These are phyloP conservation scores for Aureobasidium mangrovei DNA, from an alignment of 2,329 filamentous ascomycete genomes.

Conservation along the genomic window DNA sequence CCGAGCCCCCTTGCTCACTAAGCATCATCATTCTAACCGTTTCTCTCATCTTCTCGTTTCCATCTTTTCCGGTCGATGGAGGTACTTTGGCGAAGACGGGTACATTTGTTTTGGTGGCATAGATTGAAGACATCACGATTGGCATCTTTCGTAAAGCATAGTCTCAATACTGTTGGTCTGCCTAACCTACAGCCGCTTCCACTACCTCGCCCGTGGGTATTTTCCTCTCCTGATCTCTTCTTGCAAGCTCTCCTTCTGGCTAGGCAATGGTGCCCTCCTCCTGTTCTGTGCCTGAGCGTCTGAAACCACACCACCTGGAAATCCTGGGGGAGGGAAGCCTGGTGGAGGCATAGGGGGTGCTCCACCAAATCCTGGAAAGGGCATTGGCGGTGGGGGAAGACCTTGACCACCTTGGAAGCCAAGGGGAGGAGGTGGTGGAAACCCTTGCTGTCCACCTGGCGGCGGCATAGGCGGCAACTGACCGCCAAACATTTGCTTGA, in stretches of 20 bases:
- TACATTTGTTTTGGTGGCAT: background rate
- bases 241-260: constrained; percentile 72
- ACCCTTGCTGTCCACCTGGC: constrained; percentile 15
- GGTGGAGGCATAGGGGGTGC: constrained; percentile 21
- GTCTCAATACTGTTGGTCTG: background rate
- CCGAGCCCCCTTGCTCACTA: constrained; percentile 1
- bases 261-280: constrained; percentile 62
- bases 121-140: no score
- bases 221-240: constrained; percentile 60
- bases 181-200: background rate
- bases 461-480: constrained; percentile 24
- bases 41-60: background rate
- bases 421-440: constrained; percentile 25
- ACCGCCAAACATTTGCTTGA: constrained; percentile 25
- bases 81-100: no score
- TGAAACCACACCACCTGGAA: constrained; percentile 14
- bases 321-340: constrained; percentile 21
- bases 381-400: constrained; percentile 23
- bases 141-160: background rate
- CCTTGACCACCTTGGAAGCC: constrained; percentile 16
- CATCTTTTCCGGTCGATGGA: no score
- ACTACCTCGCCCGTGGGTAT: constrained; percentile 31
- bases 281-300: constrained; percentile 32
- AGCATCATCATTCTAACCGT: background rate
- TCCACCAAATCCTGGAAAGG: constrained; percentile 20